Evolutionary conservation across 1,284 basidiomycete genomes (phyloP), one percentile per base, ranked within the genome.

Genomic region (Volvariella surrecta): DNA sequence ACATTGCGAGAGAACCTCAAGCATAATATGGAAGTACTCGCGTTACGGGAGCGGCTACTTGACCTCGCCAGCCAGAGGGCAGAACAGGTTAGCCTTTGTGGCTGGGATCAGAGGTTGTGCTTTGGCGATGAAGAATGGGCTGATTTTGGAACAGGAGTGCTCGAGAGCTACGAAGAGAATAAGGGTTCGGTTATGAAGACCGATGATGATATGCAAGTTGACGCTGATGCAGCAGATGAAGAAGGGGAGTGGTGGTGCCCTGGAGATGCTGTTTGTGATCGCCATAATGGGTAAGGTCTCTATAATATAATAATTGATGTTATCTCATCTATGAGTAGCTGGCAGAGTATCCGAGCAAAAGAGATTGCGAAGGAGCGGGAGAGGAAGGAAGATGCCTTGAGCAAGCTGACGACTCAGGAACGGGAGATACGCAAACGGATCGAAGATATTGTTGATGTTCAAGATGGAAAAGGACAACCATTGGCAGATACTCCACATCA

Each of bases 91-190:
- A 73, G 72, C 8, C 73, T 76, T 49, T 92, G 89, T 61, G 89
- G 89, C 1, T 90, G 89, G 79, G 89, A 92, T 58, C 78, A 80
- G 52, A 70, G 88, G 20, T 65, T 92, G n/a, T 84, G 83, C 48
- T 80, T 83, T 57, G 81, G 80, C 19, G 82, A 88, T 44, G 77
- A 79, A 43, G 83, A 88, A 56, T 84, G 78, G 66, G 68, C 63
- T 18, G 79, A 80, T 43, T 81, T 73, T 53, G 84, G 81, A 3
- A 63, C 61, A 6, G 72, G 69, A 15, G 79, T 82, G 20, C 53
- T 82, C 52, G 80, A 82, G 55, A 82, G 74, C 50, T 87, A 87
- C 49, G 76, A 80, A 39, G 74, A 74, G 21, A 58, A 55, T 3
- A 49, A 59, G 45, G 39, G 40, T 28, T 48, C 57, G 51, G 55